Conservation (phyloP, 768 basidiomycete species). For the Suillus sp. region DNA sequence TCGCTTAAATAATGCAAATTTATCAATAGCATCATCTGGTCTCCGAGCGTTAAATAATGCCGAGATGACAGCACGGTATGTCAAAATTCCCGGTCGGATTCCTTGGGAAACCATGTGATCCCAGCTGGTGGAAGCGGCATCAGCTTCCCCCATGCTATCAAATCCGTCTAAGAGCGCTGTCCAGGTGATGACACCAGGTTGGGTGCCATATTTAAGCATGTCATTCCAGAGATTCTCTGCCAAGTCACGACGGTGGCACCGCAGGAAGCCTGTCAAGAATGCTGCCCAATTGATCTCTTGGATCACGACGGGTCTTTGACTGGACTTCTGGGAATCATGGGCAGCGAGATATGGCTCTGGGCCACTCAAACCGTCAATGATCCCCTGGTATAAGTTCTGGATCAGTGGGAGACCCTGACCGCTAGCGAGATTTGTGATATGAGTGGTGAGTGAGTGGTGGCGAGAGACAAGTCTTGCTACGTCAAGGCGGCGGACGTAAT, state of each 20-base stretch:
- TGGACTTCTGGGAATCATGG: conserved; percentile 38
- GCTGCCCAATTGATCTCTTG: conserved; percentile 62
- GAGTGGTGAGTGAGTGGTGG: conserved; percentile 50
- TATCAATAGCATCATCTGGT: conserved; percentile 50
- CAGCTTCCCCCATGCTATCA: conserved; percentile 48
- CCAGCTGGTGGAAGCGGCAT: conserved; percentile 64
- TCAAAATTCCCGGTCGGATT: conserved; percentile 57
- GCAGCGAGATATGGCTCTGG: conserved; percentile 57
- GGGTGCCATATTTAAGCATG: conserved; percentile 49
- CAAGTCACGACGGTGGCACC: conserved; percentile 52
- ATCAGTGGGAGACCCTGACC: conserved; percentile 37
- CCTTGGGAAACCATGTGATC: conserved; percentile 57
- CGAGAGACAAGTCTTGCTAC: conserved; percentile 53
- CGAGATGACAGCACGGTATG: conserved; percentile 73
- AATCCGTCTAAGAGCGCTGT: conserved; percentile 70
- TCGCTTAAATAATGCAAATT: conserved; percentile 53
- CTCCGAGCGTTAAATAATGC: conserved; percentile 55
- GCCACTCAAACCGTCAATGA: conserved; percentile 54
- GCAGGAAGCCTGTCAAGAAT: conserved; percentile 67
- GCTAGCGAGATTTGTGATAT: conserved; percentile 48
- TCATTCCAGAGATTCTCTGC: conserved; percentile 73
- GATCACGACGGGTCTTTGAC: conserved; percentile 49
- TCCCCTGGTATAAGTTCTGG: conserved; percentile 49
- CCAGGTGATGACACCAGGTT: conserved; percentile 65
- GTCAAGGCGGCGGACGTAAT: conserved; percentile 50